Percentiles rank a stretch among this genome's conserved stretches.
phyloP scores from a whole-genome alignment of 805 yeast species.

The Osmozyma mogii region DNA sequence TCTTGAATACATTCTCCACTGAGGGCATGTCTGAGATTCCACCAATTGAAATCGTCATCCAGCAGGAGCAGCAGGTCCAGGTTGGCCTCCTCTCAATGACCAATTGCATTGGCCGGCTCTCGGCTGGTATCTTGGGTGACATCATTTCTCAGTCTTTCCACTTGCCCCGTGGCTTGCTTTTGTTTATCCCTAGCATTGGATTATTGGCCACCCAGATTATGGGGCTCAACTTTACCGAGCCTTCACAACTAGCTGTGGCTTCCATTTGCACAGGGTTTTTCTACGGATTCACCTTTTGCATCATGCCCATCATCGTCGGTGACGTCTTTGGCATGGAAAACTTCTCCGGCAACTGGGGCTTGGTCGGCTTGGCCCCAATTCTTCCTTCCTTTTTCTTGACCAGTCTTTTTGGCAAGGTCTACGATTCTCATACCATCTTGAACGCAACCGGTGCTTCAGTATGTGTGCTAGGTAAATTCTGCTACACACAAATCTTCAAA shows the following conservation, averaged over 20 bases:
- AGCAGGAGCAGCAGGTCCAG: constrained; percentile 57
- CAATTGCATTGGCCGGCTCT: constrained; percentile 58
- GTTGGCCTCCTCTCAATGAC: constrained; percentile 64
- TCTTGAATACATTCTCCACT: constrained; percentile 9
- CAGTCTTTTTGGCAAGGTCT: constrained; percentile 52
- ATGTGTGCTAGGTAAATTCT: constrained; percentile 26
- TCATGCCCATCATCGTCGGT: constrained; percentile 68
- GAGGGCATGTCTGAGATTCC: constrained; percentile 4
- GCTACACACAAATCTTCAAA: constrained; percentile 34
- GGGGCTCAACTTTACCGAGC: constrained; percentile 29
- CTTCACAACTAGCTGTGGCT: constrained; percentile 36
- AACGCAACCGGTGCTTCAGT: constrained; percentile 8
- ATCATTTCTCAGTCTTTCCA: constrained; percentile 38
- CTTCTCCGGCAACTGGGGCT: constrained; percentile 70
- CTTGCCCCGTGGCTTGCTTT: constrained; percentile 44
- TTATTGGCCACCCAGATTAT: constrained; percentile 43
- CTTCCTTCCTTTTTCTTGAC: constrained; percentile 54
- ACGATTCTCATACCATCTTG: constrained; percentile 38
- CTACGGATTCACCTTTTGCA: constrained; percentile 67
- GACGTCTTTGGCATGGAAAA: constrained; percentile 63
- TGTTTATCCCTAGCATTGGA: constrained; percentile 44
- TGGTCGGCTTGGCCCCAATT: constrained; percentile 59
- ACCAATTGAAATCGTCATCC: constrained; percentile 30
- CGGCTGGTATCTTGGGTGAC: constrained; percentile 61
- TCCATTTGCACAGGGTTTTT: constrained; percentile 60